Percentiles rank a stretch among this genome's conserved stretches.
Conservation (phyloP, 2,329 filamentous ascomycete species). For the Falciphora oryzae region DNA sequence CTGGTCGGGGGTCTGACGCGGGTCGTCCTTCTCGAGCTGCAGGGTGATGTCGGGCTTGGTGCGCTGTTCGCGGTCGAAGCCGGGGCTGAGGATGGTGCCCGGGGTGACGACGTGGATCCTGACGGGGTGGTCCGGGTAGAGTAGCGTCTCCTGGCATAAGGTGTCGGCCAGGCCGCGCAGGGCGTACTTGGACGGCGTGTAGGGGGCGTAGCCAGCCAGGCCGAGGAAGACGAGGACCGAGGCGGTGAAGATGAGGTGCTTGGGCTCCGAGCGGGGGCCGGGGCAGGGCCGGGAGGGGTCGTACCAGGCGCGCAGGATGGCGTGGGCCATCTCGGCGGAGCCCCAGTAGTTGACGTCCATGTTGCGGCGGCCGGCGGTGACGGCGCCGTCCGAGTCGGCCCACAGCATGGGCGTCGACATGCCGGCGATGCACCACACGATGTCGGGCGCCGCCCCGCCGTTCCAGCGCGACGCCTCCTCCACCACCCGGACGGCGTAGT, state of each 20-base stretch:
- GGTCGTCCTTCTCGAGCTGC: constrained; percentile 76
- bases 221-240: constrained; percentile 71
- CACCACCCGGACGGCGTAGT: constrained; percentile 66
- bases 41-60: constrained; percentile 77
- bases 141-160: constrained; percentile 72
- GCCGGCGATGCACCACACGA: constrained; percentile 90
- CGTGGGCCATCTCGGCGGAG: constrained; percentile 77
- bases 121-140: constrained; percentile 71
- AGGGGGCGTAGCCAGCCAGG: constrained; percentile 75
- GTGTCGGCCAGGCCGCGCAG: constrained; percentile 78
- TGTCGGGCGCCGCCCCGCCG: constrained; percentile 63
- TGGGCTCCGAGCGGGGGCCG: constrained; percentile 43
- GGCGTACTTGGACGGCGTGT: constrained; percentile 80
- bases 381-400: constrained; percentile 66
- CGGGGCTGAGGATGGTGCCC: constrained; percentile 73
- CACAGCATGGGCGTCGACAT: constrained; percentile 69
- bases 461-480: constrained; percentile 75
- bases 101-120: constrained; percentile 79
- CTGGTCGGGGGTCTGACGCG: constrained; percentile 68
- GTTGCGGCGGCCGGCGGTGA: constrained; percentile 62
- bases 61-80: constrained; percentile 67
- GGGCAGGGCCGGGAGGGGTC: constrained; percentile 35
- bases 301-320: constrained; percentile 66
- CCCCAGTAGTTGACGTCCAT: constrained; percentile 95
- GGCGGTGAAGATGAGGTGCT: constrained; percentile 84